A percentile compares a stretch with the other conserved stretches of the same genome.
Conservation (phyloP, 345 rosid species). For the Raphanus sativus region DNA sequence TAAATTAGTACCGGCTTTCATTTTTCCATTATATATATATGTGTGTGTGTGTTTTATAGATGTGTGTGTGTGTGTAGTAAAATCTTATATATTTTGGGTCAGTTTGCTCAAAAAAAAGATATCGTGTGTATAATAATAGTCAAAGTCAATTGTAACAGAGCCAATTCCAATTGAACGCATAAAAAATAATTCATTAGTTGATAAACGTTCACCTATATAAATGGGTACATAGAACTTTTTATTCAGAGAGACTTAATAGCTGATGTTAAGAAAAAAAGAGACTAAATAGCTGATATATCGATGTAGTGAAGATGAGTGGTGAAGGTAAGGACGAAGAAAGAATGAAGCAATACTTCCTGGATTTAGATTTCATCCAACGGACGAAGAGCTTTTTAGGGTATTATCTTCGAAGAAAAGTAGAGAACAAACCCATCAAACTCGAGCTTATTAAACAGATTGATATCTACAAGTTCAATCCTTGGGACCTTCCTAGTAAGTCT, state of each 20-base stretch:
- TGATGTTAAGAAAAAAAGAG: neutral
- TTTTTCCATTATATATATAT: neutral
- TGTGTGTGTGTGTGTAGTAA: too few relatives aligned
- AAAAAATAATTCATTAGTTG: conserved; percentile 5
- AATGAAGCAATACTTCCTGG: conserved; percentile 47
- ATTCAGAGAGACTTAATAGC: conserved; percentile 11
- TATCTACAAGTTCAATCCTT: conserved; percentile 55
- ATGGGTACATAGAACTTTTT: neutral
- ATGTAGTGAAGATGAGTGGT: conserved; percentile 26
- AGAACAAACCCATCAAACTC: conserved; percentile 44
- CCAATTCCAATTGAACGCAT: conserved; percentile 8
- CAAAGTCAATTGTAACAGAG: conserved; percentile 36
- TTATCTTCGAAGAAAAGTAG: conserved; percentile 56
- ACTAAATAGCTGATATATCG: conserved; percentile 26
- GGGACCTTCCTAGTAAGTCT: conserved; percentile 58
- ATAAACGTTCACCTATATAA: neutral
- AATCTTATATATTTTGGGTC: too few relatives aligned
- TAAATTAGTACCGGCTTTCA: neutral
- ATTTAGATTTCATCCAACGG: conserved; percentile 56
- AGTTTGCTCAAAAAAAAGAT: too few relatives aligned
- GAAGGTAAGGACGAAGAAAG: conserved; percentile 21
- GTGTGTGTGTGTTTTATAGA: too few relatives aligned
- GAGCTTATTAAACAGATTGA: conserved; percentile 52
- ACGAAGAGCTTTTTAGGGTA: conserved; percentile 56
- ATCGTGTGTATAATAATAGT: conserved; percentile 23